phyloP scores from a whole-genome alignment of 2,329 filamentous ascomycete genomes.

The Hysterium pulicare region DNA sequence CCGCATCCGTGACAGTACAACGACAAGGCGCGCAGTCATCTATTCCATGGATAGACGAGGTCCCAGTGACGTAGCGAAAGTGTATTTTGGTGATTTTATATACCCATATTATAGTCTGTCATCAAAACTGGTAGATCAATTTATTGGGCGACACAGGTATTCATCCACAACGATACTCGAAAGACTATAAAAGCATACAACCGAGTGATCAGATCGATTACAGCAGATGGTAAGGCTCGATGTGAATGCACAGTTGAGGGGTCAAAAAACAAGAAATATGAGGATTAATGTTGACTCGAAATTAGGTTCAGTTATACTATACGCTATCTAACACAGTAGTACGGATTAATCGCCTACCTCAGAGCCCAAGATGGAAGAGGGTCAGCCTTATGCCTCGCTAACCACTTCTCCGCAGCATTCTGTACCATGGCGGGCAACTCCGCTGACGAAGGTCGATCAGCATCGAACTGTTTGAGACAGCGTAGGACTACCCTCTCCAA shows the following conservation, averaged over 20 bases:
- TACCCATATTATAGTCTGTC: background rate
- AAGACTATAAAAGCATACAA: no score
- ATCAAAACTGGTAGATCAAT: background rate
- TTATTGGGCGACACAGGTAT: background rate
- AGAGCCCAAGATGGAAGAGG: background rate
- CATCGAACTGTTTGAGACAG: background rate
- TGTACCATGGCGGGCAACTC: background rate
- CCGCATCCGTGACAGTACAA: conserved; percentile 65
- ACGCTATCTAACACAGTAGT: no score
- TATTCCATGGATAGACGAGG: conserved; percentile 63
- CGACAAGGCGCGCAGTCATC: conserved; percentile 62
- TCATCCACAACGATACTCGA: no score
- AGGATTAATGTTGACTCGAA: no score
- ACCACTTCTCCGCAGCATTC: background rate
- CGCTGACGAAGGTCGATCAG: background rate
- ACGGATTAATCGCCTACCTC: background rate
- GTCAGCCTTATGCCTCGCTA: background rate
- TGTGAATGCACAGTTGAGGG: no score
- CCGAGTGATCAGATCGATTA: no score
- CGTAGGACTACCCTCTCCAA: background rate
- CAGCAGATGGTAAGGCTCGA: no score
- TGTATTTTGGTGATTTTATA: background rate
- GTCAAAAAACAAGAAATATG: no score
- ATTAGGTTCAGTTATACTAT: no score
- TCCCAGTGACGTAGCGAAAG: conserved; percentile 23